A percentile compares a stretch with the other conserved stretches of the same genome.
Conservation (phyloP, 2,329 filamentous ascomycete species). For the Scortechinia acanthostroma region DNA sequence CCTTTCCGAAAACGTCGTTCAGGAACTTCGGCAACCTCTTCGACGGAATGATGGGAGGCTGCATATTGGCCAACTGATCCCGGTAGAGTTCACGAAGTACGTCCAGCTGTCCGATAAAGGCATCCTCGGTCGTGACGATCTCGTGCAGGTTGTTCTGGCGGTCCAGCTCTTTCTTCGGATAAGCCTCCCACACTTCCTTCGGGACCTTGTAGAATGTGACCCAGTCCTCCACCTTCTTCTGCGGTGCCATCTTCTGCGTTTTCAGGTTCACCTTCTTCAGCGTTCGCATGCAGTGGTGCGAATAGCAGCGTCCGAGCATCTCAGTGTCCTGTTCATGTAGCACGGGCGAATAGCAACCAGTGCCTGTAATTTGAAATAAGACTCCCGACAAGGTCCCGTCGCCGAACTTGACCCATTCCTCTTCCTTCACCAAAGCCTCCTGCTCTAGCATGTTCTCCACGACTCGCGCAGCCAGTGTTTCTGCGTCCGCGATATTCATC, state of each 20-base stretch:
- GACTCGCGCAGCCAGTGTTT: conserved; percentile 73
- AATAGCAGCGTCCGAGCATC: conserved; percentile 72
- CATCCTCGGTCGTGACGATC: conserved; percentile 86
- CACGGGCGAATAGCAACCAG: conserved; percentile 82
- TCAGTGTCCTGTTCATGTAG: conserved; percentile 63
- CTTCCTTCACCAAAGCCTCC: conserved; percentile 74
- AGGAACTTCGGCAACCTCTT: conserved; percentile 76
- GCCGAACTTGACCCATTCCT: conserved; percentile 96
- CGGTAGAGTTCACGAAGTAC: conserved; percentile 80
- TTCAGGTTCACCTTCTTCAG: conserved; percentile 89
- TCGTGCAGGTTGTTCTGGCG: conserved; percentile 92
- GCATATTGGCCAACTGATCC: conserved; percentile 65
- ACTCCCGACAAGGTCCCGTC: conserved; percentile 77
- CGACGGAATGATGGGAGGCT: conserved; percentile 75
- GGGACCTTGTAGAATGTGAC: conserved; percentile 79
- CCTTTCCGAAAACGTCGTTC: conserved; percentile 79
- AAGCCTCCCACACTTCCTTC: conserved; percentile 66
- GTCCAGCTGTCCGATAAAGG: conserved; percentile 81
- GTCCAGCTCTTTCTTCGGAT: conserved; percentile 80
- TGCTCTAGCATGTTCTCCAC: conserved; percentile 74
- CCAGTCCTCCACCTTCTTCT: conserved; percentile 71
- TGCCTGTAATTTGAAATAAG: conserved; percentile 83
- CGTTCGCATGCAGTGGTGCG: conserved; percentile 86
- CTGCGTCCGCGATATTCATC: conserved; percentile 96
- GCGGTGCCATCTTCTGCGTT: conserved; percentile 61